Percentiles rank a stretch among this genome's conserved stretches.
phyloP scores from a whole-genome alignment of 2,329 filamentous ascomycete genomes.

The Aureobasidium melanogenum region DNA sequence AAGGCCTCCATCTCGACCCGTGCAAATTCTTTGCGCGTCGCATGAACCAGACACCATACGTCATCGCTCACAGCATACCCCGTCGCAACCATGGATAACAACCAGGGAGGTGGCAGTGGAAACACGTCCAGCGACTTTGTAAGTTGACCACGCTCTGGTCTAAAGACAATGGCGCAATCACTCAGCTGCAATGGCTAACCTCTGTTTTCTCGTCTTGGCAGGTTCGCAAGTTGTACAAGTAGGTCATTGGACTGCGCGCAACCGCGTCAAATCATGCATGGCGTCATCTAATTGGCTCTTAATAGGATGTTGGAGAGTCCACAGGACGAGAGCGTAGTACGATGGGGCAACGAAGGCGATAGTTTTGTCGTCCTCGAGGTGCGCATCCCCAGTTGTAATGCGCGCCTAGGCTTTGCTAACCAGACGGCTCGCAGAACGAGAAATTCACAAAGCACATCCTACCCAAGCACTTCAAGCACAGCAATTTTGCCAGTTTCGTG shows the following conservation, averaged over 20 bases:
- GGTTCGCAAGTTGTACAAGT: conserved; percentile 99
- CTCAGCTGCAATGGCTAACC: neutral
- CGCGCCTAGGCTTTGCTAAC: conserved; percentile 1
- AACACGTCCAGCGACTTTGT: conserved; percentile 96
- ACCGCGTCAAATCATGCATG: neutral
- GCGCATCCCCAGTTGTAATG: conserved; percentile 17
- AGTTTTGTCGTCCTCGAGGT: conserved; percentile 98
- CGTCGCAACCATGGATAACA: conserved; percentile 31
- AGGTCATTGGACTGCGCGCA: conserved; percentile 30
- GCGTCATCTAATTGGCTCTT: conserved; percentile 16
- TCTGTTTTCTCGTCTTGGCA: conserved; percentile 30
- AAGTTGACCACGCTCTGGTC: conserved; percentile 35
- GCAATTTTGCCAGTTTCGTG: conserved; percentile 95
- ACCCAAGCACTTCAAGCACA: conserved; percentile 98
- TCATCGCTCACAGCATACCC: conserved; percentile 6
- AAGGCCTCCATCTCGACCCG: neutral
- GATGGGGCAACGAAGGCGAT: conserved; percentile 91
- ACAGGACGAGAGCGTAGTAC: conserved; percentile 81
- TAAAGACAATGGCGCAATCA: neutral
- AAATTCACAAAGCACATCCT: conserved; percentile 97
- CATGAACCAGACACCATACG: conserved; percentile 1
- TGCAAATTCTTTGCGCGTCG: conserved; percentile 2
- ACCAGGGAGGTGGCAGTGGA: conserved; percentile 30
- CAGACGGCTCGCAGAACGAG: conserved; percentile 59
- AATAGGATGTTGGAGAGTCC: conserved; percentile 91